Evolutionary conservation across 2,329 filamentous ascomycete genomes (phyloP).

Genomic region (Davidsoniella australis): DNA sequence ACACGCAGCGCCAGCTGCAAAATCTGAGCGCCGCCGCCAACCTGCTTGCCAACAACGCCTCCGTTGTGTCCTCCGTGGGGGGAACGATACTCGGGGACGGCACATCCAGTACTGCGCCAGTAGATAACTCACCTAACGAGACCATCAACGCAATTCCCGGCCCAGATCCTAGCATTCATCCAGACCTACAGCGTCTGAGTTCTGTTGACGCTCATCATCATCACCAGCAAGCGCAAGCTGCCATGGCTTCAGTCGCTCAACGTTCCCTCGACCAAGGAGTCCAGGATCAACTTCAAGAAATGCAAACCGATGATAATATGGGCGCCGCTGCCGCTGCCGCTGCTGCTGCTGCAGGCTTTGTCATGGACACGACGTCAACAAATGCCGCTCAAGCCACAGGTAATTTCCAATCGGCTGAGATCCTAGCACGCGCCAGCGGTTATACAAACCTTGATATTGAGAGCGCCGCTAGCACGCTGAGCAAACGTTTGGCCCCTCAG

Average conservation of each 20-base stretch:
- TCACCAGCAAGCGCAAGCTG: too few species aligned
- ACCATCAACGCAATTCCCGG: conserved; percentile 6
- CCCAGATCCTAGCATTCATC: conserved; percentile 15
- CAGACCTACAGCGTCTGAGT: conserved; percentile 17
- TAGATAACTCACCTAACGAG: not conserved
- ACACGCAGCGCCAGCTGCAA: conserved; percentile 13
- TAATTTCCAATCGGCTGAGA: conserved; percentile 24
- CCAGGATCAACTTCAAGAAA: conserved; percentile 14
- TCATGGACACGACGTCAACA: conserved; percentile 7
- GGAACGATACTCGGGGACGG: too few species aligned
- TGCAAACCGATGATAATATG: conserved; percentile 13
- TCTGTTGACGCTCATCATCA: conserved; percentile 5
- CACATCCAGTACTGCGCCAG: too few species aligned
- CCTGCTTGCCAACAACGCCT: conserved; percentile 19
- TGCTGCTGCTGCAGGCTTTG: conserved; percentile 6
- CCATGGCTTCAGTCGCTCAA: not conserved
- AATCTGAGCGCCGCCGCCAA: conserved; percentile 16
- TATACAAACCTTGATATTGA: conserved; percentile 32
- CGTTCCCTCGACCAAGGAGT: conserved; percentile 14
- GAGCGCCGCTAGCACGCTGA: conserved; percentile 27
- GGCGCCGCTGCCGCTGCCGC: conserved; percentile 11
- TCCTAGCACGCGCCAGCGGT: conserved; percentile 29
- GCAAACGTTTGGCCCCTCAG: conserved; percentile 35
- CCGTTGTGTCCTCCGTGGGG: conserved; percentile 8
- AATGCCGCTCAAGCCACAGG: not conserved